Percentiles rank a stretch among this genome's conserved stretches.
These are phyloP conservation scores for Ustilago loliicola DNA, from an alignment of 1,284 basidiomycete genomes.

Conservation along the genomic window DNA sequence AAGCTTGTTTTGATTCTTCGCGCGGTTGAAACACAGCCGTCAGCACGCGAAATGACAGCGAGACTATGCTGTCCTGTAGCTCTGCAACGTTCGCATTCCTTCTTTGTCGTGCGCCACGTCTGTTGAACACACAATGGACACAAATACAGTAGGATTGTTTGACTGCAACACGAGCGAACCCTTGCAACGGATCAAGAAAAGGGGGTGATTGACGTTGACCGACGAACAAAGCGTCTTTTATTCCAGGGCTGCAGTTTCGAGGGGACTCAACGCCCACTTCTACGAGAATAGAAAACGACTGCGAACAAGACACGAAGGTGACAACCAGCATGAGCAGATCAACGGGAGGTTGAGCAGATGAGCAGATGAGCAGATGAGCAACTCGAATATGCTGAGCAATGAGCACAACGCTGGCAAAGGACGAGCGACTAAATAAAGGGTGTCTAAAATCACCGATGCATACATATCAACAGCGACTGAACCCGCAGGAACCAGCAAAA, in stretches of 20 bases:
- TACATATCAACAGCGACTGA: background rate
- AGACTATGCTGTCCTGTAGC: background rate
- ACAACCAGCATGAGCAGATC: background rate
- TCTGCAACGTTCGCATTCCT: background rate
- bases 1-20: background rate
- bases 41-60: background rate
- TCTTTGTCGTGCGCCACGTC: background rate
- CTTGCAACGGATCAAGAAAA: background rate
- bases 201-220: slow-evolving; percentile 1
- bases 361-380: background rate
- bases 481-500: slow-evolving; percentile 5
- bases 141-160: background rate
- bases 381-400: background rate
- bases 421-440: background rate
- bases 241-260: background rate
- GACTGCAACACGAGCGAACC: background rate
- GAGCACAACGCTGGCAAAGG: background rate
- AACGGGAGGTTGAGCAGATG: background rate
- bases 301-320: background rate
- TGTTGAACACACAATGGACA: background rate
- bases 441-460: slow-evolving; percentile 3
- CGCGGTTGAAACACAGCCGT: too few species aligned
- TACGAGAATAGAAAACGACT: background rate
- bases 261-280: background rate
- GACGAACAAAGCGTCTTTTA: slow-evolving; percentile 5